These are phyloP conservation scores for Peniophora sp. DNA, from an alignment of 1,284 basidiomycete species.

Conservation along the genomic window DNA sequence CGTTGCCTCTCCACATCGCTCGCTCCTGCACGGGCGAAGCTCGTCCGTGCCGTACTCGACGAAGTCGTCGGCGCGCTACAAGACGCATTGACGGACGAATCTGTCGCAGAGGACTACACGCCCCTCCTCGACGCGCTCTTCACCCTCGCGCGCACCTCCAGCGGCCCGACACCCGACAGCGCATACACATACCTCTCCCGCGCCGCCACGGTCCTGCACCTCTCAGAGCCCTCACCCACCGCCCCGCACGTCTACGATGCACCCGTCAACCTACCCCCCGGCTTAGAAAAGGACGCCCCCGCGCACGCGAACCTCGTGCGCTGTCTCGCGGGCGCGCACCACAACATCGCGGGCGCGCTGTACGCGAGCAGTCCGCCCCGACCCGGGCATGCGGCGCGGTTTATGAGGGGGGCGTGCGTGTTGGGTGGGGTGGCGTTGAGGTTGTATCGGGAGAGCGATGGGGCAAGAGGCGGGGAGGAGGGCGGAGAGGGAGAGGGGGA, in stretches of 20 bases:
- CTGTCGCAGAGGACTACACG: conserved; percentile 31
- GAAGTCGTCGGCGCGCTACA: conserved; percentile 24
- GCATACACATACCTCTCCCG: conserved; percentile 41
- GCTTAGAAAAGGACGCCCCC: background rate
- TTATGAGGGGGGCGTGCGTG: conserved; percentile 52
- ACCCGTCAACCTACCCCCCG: background rate
- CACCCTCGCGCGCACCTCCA: conserved; percentile 40
- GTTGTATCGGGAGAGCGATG: conserved; percentile 15
- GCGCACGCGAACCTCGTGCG: conserved; percentile 45
- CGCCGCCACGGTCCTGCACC: conserved; percentile 29
- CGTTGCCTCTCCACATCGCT: conserved; percentile 33
- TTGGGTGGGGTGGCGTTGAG: conserved; percentile 41
- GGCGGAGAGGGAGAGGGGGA: conserved; percentile 27
- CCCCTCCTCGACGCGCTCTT: conserved; percentile 56
- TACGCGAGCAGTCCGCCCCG: conserved; percentile 45
- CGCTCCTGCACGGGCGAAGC: conserved; percentile 8
- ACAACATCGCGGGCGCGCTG: conserved; percentile 55
- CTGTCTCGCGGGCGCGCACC: conserved; percentile 60
- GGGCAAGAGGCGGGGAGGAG: conserved; percentile 13
- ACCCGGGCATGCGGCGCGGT: conserved; percentile 55
- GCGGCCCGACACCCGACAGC: conserved; percentile 39
- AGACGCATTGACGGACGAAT: conserved; percentile 18
- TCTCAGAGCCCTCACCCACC: conserved; percentile 7
- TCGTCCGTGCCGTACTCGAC: conserved; percentile 17
- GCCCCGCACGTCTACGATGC: conserved; percentile 1